Percentiles rank a stretch among this genome's conserved stretches.
Conservation (phyloP, 257 asterid genomes). For the Ligustrum vulgare region DNA sequence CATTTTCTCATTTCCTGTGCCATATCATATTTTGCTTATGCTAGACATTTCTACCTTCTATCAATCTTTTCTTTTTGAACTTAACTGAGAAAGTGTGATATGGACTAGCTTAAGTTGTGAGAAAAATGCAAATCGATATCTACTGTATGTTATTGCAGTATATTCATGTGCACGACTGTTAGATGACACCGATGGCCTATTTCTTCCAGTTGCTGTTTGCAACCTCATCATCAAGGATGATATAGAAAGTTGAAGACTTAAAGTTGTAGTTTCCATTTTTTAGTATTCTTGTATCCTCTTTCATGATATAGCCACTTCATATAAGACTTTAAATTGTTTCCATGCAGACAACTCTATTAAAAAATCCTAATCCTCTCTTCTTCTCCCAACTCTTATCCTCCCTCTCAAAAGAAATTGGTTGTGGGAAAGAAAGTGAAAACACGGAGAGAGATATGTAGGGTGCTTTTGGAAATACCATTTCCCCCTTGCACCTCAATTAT, state of each 20-base stretch:
- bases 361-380: neutral
- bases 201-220: neutral
- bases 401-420: neutral
- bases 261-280: neutral
- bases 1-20: constrained; percentile 6
- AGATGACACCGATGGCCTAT: neutral
- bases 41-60: neutral
- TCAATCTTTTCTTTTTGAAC: neutral
- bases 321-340: neutral
- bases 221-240: neutral
- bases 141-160: neutral
- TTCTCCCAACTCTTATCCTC: neutral
- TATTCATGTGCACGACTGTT: neutral
- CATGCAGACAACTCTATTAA: neutral
- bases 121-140: constrained; percentile 1
- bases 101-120: constrained; percentile 5
- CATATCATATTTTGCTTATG: constrained; percentile 3
- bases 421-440: neutral
- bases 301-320: neutral
- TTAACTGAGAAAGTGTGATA: neutral
- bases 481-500: neutral
- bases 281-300: neutral
- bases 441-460: neutral
- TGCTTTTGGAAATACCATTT: neutral
- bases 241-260: neutral